Percentiles rank a stretch among this genome's conserved stretches.
These are phyloP conservation scores for Aciculosporium take DNA, from an alignment of 2,329 filamentous ascomycete genomes.

Conservation along the genomic window DNA sequence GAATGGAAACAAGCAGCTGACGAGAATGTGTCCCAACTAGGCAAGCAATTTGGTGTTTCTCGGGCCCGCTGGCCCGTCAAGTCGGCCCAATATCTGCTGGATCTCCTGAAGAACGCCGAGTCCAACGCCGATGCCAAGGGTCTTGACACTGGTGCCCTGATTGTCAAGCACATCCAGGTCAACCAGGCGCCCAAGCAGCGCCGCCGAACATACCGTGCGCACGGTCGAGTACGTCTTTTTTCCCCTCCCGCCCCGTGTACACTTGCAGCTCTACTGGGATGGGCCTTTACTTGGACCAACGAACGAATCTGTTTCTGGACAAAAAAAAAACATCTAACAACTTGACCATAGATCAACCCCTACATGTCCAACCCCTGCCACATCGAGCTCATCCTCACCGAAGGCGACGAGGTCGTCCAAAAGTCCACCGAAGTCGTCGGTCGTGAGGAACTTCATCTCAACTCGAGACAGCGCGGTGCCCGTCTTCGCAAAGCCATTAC, in stretches of 20 bases:
- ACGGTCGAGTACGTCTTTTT: conserved; percentile 79
- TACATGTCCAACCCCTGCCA: conserved; percentile 99
- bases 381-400: conserved; percentile 98
- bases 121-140: conserved; percentile 95
- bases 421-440: conserved; percentile 76
- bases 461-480: conserved; percentile 80
- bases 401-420: conserved; percentile 89
- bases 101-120: conserved; percentile 94
- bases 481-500: conserved; percentile 51
- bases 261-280: background rate
- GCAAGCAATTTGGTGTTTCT: conserved; percentile 97
- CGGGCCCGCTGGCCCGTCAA: conserved; percentile 98
- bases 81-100: conserved; percentile 95
- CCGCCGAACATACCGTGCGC: conserved; percentile 97
- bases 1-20: conserved; percentile 12
- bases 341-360: conserved; percentile 74
- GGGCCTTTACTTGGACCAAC: background rate
- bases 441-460: conserved; percentile 56
- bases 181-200: conserved; percentile 99
- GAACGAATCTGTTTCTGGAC: too few relatives aligned
- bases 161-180: conserved; percentile 99
- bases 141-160: conserved; percentile 89
- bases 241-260: too few relatives aligned
- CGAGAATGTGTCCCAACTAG: conserved; percentile 36
- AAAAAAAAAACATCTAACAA: conserved; percentile 13